A percentile compares a stretch with the other conserved stretches of the same genome.
Evolutionary conservation across 202 grass and related monocot species (phyloP).

Genomic region (Eragrostis tef): DNA sequence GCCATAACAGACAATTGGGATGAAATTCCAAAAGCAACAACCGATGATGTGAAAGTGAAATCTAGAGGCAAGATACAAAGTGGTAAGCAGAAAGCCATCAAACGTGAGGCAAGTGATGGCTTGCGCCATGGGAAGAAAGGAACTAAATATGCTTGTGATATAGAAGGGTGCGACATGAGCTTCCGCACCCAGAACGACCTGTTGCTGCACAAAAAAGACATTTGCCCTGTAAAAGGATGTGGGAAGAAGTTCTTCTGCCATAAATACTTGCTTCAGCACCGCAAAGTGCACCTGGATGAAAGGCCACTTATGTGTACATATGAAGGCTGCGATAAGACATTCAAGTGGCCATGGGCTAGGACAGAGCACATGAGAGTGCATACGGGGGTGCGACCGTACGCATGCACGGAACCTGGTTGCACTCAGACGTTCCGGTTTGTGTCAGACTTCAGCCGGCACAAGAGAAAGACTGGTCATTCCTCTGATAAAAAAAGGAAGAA

Average conservation of each 20-base stretch:
- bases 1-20: conserved; percentile 20
- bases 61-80: conserved; percentile 46
- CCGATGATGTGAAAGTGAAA: conserved; percentile 51
- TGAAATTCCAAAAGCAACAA: conserved; percentile 40
- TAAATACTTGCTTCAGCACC: conserved; percentile 93
- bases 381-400: conserved; percentile 82
- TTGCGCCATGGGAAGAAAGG: conserved; percentile 44
- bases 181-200: conserved; percentile 82
- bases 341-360: conserved; percentile 98
- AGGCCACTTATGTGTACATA: conserved; percentile 78
- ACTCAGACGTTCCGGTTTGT: conserved; percentile 95
- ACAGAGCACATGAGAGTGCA: conserved; percentile 98
- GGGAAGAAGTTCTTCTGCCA: conserved; percentile 97
- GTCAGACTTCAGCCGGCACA: conserved; percentile 98
- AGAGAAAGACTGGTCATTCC: conserved; percentile 96
- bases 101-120: conserved; percentile 21
- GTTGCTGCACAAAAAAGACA: conserved; percentile 75
- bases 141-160: conserved; percentile 71
- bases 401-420: conserved; percentile 79
- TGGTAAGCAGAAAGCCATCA: conserved; percentile 43
- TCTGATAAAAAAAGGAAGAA: conserved; percentile 70
- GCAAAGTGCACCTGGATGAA: conserved; percentile 94
- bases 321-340: conserved; percentile 84
- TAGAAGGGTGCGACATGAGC: conserved; percentile 95
- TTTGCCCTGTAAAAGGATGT: conserved; percentile 93